Base-by-base conservation (phyloP, 1,139 yeast species). In the Candida sp. region DNA sequence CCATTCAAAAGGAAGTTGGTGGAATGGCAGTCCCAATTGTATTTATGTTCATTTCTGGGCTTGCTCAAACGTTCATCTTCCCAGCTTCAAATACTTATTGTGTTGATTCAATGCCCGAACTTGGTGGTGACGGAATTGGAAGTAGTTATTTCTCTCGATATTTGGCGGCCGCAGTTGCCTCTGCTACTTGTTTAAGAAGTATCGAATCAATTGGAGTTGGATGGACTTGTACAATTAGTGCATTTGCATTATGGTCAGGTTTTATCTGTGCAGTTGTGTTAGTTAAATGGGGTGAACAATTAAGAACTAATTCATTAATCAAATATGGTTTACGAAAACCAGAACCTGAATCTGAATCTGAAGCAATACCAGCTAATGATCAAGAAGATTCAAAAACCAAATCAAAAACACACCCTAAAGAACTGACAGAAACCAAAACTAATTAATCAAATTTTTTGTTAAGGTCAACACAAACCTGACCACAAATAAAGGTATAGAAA, bases 1-100 rank as follows among this genome's bases (percentile, higher is more conserved):
- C 70, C 11, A 49, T 79, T 9, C 70, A 77, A 40, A 64, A 65
- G 44, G 63, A 67, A 43, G 66, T 66, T 44, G 83, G 83, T 15
- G 83, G 83, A 1, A 72, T 74, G 65, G 78, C 79, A 0, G 63
- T 79, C 3, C 82, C 83, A 1, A 65, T 78, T 7, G 63, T 78
- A 4, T 62, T 69, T 47, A 59, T 78, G 67, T 77, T 77, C 46
- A 27, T 70, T 23, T 64, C 68, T 35, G 83, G 81, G 0, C 49
- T 76, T 21, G 75, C 75, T 1, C 83, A 79, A 54, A 75, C 81
- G 0, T 61, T 72, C 32, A 57, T 69, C 8, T 79, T 76, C 50
- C 81, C 83, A 1, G 68, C 77, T 19, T 54, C 74, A 22, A 79
- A 79, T 51, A 70, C 82, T 5, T 79, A 79, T 51, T 77, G 82